Percentiles rank a stretch among this genome's conserved stretches.
phyloP scores from a whole-genome alignment of 495 filamentous ascomycete species.

The Talaromyces proteolyticus region DNA sequence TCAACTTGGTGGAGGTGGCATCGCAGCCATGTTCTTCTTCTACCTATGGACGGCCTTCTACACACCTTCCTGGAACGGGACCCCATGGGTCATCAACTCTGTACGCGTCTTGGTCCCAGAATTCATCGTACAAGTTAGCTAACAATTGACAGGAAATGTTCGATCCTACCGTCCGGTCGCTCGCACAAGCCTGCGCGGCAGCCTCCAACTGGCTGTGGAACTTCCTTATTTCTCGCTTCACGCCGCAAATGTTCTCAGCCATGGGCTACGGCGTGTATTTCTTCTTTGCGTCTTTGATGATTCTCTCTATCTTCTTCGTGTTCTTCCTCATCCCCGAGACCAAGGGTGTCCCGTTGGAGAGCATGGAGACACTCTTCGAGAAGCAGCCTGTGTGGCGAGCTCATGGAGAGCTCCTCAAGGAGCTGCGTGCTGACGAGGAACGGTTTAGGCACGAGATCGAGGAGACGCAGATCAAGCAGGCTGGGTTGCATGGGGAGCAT shows the following conservation, averaged over 20 bases:
- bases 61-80: conserved; percentile 70
- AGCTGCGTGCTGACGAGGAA: no score
- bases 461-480: no score
- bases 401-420: no score
- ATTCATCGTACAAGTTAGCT: not conserved
- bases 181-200: conserved; percentile 63
- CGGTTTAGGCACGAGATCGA: no score
- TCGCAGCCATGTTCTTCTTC: conserved; percentile 72
- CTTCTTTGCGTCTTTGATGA: conserved; percentile 71
- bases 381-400: conserved; percentile 49
- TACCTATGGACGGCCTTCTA: conserved; percentile 78
- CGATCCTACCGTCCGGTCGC: conserved; percentile 54
- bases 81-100: conserved; percentile 61
- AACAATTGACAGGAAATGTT: conserved; percentile 44
- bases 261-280: conserved; percentile 74
- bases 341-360: conserved; percentile 48
- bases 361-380: conserved; percentile 53
- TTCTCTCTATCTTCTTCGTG: conserved; percentile 59
- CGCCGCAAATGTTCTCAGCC: conserved; percentile 66
- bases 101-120: conserved; percentile 15
- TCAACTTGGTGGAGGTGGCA: conserved; percentile 48
- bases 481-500: no score
- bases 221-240: conserved; percentile 68
- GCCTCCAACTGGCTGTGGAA: conserved; percentile 74
- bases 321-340: conserved; percentile 66